Evolutionary conservation across 139 green algal species (phyloP), one percentile per base, ranked within the genome.

Genomic region (Picochlorum sp.): DNA sequence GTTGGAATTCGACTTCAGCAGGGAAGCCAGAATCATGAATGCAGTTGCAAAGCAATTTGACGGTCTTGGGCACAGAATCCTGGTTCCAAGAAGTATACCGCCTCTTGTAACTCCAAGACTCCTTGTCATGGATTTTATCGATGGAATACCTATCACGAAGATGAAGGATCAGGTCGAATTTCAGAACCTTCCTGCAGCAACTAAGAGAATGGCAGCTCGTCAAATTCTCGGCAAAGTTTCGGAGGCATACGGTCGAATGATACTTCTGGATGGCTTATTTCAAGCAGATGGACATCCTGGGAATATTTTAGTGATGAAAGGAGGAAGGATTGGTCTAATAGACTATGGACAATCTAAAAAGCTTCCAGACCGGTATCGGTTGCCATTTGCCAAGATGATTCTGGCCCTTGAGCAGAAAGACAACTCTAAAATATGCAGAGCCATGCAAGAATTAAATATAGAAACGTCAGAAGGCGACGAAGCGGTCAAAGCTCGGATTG

Each of bases 331-430:
- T 2, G 91, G 83, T 0, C 73, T 98, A 63, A 79, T 98, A 30
- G 92, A 98, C 62, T 98, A 95, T 67, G 92, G 92, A 1, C 92
- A 98, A 82, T 86, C 72, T 41, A 98, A 98, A 85, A 83, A 90
- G 70, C 83, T 98, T 62, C 72, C 78, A 0, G 71, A 87, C 10
- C 11, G 64, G 7, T 67, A 89, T 49, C 68, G 84, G 24, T 47
- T 67, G 16, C 76, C 70, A 11, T 91, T 96, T 62, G 90, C 90
- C 9, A 30, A 70, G 38, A 78, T 97, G 16, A 60, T 97, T 18
- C 60, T 92, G 18, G 81, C 81, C 14, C 23, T 97, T 50, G 58
- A 79, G 57, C 65, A 60, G 4, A 59, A 62, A 2, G 18, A 70
- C 9, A 44, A 76, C 37, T 13, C 28, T 26, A 66, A 60, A 21